Percentiles rank a stretch among this genome's conserved stretches.
phyloP scores from a whole-genome alignment of 495 filamentous ascomycete genomes.

The Friedmanniomyces endolithicus region DNA sequence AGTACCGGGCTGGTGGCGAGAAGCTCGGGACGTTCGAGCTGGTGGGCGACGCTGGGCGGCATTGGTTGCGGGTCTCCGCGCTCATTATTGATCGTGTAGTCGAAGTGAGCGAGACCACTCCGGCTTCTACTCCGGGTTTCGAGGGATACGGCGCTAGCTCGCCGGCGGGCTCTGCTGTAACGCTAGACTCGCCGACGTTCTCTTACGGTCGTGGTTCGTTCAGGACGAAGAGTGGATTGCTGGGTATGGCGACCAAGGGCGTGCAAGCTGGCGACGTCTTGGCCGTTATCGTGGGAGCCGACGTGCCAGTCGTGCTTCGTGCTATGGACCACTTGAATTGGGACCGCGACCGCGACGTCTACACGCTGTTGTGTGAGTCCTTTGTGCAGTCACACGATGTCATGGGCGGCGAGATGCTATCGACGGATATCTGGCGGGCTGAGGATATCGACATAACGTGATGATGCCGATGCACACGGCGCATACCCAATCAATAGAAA shows the following conservation, averaged over 20 bases:
- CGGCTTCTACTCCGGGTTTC: background rate
- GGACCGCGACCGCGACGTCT: background rate
- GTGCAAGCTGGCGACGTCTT: background rate
- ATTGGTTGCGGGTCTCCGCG: slow-evolving; percentile 5
- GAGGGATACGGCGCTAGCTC: background rate
- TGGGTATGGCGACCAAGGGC: slow-evolving; percentile 6
- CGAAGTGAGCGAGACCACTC: slow-evolving; percentile 1
- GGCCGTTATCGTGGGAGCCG: slow-evolving; percentile 7
- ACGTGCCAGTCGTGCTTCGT: slow-evolving; percentile 12
- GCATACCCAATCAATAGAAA: too few relatives aligned
- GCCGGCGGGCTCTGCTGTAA: background rate
- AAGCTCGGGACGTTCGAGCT: slow-evolving; percentile 10
- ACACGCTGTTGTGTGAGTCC: slow-evolving; percentile 12
- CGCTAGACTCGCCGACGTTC: slow-evolving; percentile 3
- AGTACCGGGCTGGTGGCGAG: slow-evolving; percentile 12
- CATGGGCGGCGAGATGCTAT: slow-evolving; percentile 4
- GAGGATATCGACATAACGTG: slow-evolving; percentile 1
- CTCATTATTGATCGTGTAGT: slow-evolving; percentile 2
- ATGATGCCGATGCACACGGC: background rate
- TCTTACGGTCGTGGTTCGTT: slow-evolving; percentile 9
- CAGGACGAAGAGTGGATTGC: slow-evolving; percentile 1
- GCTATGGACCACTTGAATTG: background rate
- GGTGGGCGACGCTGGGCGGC: background rate
- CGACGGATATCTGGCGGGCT: background rate
- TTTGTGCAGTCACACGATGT: slow-evolving; percentile 4